These are phyloP conservation scores for Mucor racemosus DNA, from an alignment of 371 early-diverging fungal genomes.

Conservation along the genomic window DNA sequence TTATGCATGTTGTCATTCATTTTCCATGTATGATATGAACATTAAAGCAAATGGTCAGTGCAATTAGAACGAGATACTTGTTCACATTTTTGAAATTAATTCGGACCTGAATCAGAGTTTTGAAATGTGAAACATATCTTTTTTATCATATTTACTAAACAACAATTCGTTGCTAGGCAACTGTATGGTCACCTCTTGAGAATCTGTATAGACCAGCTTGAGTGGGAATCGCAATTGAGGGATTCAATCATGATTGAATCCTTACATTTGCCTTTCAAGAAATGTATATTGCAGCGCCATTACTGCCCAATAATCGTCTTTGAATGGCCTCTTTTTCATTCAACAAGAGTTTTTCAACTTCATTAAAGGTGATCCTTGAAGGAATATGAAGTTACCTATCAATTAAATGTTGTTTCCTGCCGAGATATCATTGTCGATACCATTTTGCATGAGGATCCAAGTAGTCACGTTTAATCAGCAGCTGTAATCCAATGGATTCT, in stretches of 20 bases:
- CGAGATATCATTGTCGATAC: background rate
- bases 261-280: too few relatives aligned
- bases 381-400: background rate
- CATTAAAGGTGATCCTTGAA: background rate
- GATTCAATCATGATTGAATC: too few relatives aligned
- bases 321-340: too few relatives aligned
- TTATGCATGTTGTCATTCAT: conserved; percentile 1
- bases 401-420: background rate
- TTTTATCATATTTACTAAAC: too few relatives aligned
- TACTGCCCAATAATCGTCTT: too few relatives aligned
- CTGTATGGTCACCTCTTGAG: too few relatives aligned
- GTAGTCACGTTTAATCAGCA: background rate
- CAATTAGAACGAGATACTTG: background rate
- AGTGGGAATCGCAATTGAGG: too few relatives aligned
- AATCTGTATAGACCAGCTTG: too few relatives aligned
- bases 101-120: too few relatives aligned
- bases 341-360: background rate
- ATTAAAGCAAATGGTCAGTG: background rate
- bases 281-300: too few relatives aligned
- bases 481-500: background rate
- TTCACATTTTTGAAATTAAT: background rate
- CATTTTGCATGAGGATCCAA: background rate
- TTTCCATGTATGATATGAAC: background rate
- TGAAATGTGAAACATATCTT: too few relatives aligned
- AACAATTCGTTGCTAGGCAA: too few relatives aligned